Evolutionary conservation across 192 early-diverging fungal species (phyloP).

Genomic region (Phycomyces nitens): DNA sequence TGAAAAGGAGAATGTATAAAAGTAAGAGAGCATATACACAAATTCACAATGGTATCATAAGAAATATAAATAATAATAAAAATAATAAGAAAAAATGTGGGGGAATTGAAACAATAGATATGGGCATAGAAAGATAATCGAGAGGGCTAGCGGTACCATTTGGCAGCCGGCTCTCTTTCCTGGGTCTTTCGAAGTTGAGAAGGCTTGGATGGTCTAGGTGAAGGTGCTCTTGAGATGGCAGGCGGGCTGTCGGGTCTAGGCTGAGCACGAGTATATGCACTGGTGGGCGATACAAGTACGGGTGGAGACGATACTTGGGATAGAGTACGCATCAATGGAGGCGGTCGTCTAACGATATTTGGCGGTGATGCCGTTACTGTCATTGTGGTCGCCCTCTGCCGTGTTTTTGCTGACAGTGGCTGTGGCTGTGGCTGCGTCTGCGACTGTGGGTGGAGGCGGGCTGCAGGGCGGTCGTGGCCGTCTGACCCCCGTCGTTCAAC

Average conservation of each 20-base stretch:
- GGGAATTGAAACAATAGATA: too few relatives aligned
- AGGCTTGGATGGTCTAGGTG: slow-evolving; percentile 5
- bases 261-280: not conserved
- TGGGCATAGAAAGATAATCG: too few relatives aligned
- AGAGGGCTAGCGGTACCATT: slow-evolving; percentile 10
- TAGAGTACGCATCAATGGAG: slow-evolving; percentile 1
- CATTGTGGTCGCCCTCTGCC: too few relatives aligned
- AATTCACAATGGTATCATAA: too few relatives aligned
- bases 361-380: too few relatives aligned
- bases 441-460: not conserved
- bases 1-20: too few relatives aligned
- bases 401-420: too few relatives aligned
- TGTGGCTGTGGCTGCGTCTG: too few relatives aligned
- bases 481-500: slow-evolving; percentile 1
- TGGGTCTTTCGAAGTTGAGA: slow-evolving; percentile 11
- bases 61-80: too few relatives aligned
- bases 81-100: too few relatives aligned
- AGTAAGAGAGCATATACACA: too few relatives aligned
- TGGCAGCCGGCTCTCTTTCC: slow-evolving; percentile 4
- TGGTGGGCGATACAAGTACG: not conserved
- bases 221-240: not conserved
- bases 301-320: slow-evolving; percentile 10
- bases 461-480: not conserved
- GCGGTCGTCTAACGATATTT: too few relatives aligned
- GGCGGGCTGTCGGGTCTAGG: slow-evolving; percentile 7